Conservation (phyloP, 2,329 filamentous ascomycete genomes). For the Cladosporium sp. region DNA sequence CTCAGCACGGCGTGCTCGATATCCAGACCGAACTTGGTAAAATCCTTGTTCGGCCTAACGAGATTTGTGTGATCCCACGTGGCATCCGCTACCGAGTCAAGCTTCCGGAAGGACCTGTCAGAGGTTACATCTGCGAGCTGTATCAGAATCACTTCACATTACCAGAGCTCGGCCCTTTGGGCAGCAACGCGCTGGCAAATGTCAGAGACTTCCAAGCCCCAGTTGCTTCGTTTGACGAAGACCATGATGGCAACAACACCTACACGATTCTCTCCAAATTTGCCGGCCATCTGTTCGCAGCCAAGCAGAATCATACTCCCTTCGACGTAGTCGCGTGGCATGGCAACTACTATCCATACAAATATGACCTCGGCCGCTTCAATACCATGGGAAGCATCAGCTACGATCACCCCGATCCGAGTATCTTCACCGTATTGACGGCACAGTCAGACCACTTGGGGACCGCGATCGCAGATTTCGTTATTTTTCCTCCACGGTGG, state of each 20-base stretch:
- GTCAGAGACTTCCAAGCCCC: conserved; percentile 62
- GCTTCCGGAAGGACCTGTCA: conserved; percentile 55
- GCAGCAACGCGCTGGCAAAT: conserved; percentile 63
- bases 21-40: conserved; percentile 66
- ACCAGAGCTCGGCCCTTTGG: conserved; percentile 63
- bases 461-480: conserved; percentile 62
- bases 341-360: conserved; percentile 62
- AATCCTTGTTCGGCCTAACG: conserved; percentile 62
- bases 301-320: conserved; percentile 60
- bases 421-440: conserved; percentile 63
- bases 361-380: conserved; percentile 57
- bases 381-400: conserved; percentile 53
- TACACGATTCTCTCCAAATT: conserved; percentile 61
- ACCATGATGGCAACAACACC: conserved; percentile 48
- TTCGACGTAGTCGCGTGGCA: conserved; percentile 72
- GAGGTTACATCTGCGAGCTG: conserved; percentile 65
- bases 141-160: conserved; percentile 62
- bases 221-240: conserved; percentile 53
- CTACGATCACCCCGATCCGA: conserved; percentile 63
- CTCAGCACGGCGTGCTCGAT: conserved; percentile 61
- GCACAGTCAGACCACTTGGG: conserved; percentile 54
- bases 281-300: conserved; percentile 56
- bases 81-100: conserved; percentile 62
- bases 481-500: conserved; percentile 70
- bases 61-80: conserved; percentile 62